Evolutionary conservation across 257 asterid genomes (phyloP), one percentile per base, ranked within the genome.

Genomic region (Plantago ovata): DNA sequence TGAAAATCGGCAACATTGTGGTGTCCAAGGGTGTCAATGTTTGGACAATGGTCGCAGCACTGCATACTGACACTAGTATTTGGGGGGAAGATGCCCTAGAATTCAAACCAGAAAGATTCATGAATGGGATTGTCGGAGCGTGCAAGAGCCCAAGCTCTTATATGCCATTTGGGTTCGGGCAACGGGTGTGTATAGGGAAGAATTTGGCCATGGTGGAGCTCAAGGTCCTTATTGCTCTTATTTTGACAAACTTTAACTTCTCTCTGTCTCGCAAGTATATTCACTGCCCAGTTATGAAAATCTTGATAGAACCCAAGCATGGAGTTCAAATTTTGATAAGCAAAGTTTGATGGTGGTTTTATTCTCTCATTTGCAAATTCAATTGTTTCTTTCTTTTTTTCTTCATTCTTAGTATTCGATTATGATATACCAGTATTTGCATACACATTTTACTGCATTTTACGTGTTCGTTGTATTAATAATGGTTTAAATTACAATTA

Each of bases 191-290:
- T 39, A 43, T 81, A 1, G 88, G 82, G 7, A 78, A 75, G 52
- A 70, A 81, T 38, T 53, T 81, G 51, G 82, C 88, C 14, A 64
- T 68, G 75, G 71, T 75, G 20, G 84, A 81, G 64, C 76, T 78
- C 7, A 81, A 81, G 65, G n/a, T 78, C 39, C 43, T 75, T 0
- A 50, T 78, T 51, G 46, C 79, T 4, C 66, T 70, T 13, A 64
- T 81, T 23, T 9, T 81, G 19, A 60, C 77, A 13, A 71, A 66
- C 12, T 78, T 78, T 24, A 60, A 73, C 13, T 70, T 81, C 69
- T 49, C 69, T 0, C 59, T 78, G 18, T 75, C 84, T 2, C 79
- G 80, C 6, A 51, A 49, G 13, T 81, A 81, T 55, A 73, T 66
- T 10, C 89, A 78, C 41, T 61, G 75, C 1, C 89, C 79, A 6